Percentiles rank a stretch among this genome's conserved stretches.
Evolutionary conservation across 2,329 filamentous ascomycete genomes (phyloP).

Genomic region (Colletotrichum sidae): DNA sequence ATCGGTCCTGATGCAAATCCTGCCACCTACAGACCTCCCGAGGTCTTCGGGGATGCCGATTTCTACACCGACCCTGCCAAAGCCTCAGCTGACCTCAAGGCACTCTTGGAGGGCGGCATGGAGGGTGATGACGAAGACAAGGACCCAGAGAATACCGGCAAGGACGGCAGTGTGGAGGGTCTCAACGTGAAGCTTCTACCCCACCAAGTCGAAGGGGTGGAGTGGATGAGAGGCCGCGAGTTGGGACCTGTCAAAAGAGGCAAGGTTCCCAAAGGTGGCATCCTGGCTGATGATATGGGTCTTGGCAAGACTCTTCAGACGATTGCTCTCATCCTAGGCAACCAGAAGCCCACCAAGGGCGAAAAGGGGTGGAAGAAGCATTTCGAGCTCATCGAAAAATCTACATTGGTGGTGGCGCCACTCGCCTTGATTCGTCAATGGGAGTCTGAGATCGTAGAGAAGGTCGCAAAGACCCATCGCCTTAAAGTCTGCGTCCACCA

Average conservation of each 20-base stretch:
- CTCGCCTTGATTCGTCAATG: constrained; percentile 96
- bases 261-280: constrained; percentile 87
- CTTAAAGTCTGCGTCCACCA: constrained; percentile 92
- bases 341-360: constrained; percentile 75
- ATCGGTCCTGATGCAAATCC: constrained; percentile 43
- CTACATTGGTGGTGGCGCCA: constrained; percentile 92
- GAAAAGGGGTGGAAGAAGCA: constrained; percentile 74
- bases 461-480: constrained; percentile 75
- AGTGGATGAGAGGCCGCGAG: constrained; percentile 96
- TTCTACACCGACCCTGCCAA: constrained; percentile 78
- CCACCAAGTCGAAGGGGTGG: constrained; percentile 92
- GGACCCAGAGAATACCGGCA: constrained; percentile 46
- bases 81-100: constrained; percentile 82
- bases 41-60: constrained; percentile 54
- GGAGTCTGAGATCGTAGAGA: constrained; percentile 92
- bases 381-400: constrained; percentile 76
- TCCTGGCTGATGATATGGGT: constrained; percentile 97
- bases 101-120: constrained; percentile 83
- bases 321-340: constrained; percentile 86
- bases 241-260: constrained; percentile 86
- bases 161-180: constrained; percentile 74
- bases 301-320: constrained; percentile 96
- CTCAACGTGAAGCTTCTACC: constrained; percentile 89
- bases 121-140: constrained; percentile 76
- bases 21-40: constrained; percentile 47